A percentile compares a stretch with the other conserved stretches of the same genome.
Evolutionary conservation across 306 rosid species (phyloP).

Genomic region (barrel medic (Medicago truncatula)): MtrunA17r5.0-ANR NC_053042.1:44861001-44861500

Average conservation of each 20-base stretch:
- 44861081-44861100: constrained; percentile 44
- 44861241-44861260: constrained; percentile 36
- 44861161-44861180: constrained; percentile 44
- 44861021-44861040: constrained; percentile 63
- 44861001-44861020: constrained; percentile 73
- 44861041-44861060: constrained; percentile 21
- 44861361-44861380: too few relatives aligned
- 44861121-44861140: constrained; percentile 42
- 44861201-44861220: constrained; percentile 2
- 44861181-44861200: neutral
- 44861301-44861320: constrained; percentile 32
- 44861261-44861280: constrained; percentile 13
- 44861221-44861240: constrained; percentile 33
- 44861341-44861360: too few relatives aligned
- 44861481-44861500: too few relatives aligned
- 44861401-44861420: too few relatives aligned
- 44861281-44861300: neutral
- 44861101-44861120: constrained; percentile 64
- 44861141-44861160: constrained; percentile 24
- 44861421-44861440: too few relatives aligned
- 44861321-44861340: neutral
- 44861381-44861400: too few relatives aligned
- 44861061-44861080: constrained; percentile 40
- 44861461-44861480: too few relatives aligned
- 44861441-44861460: too few relatives aligned